Evolutionary conservation across 306 rosid species (phyloP).

Genomic region (cucumber (Cucumis sativus)): Cucumber_9930_V3 NC_026661.2:1418501-1419000

Average conservation of each 20-base stretch:
- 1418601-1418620: constrained; percentile 66
- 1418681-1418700: constrained; percentile 3
- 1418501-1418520: constrained; percentile 85
- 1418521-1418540: constrained; percentile 83
- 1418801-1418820: not conserved
- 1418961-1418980: not conserved
- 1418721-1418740: not conserved
- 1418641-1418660: constrained; percentile 81
- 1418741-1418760: not conserved
- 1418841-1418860: not conserved
- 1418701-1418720: not conserved
- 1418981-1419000: not conserved
- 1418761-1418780: not conserved
- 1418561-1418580: constrained; percentile 52
- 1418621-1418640: constrained; percentile 71
- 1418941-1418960: not conserved
- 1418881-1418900: not conserved
- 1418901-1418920: not conserved
- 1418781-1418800: not conserved
- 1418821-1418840: not conserved
- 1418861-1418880: not conserved
- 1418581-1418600: constrained; percentile 68
- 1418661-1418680: constrained; percentile 60
- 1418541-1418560: constrained; percentile 74
- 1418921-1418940: not conserved